A percentile compares a stretch with the other conserved stretches of the same genome.
phyloP scores from a whole-genome alignment of 768 basidiomycete species.

The Infundibulicybe gibba region DNA sequence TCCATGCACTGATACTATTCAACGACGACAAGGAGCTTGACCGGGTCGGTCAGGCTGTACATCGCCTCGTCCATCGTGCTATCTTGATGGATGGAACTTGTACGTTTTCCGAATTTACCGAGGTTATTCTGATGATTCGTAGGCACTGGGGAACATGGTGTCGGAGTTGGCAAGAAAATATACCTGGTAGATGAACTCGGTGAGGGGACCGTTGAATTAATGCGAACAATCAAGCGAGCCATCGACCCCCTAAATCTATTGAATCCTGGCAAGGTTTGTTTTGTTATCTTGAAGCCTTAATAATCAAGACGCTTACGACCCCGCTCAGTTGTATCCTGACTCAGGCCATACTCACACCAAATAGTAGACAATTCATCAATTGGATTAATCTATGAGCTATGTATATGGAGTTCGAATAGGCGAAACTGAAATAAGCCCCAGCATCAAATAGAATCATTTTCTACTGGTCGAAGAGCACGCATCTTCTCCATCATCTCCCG shows the following conservation, averaged over 20 bases:
- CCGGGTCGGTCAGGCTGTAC: conserved; percentile 54
- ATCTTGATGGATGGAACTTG: conserved; percentile 76
- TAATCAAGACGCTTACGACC: no score
- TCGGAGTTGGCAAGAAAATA: conserved; percentile 83
- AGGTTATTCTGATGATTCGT: conserved; percentile 1
- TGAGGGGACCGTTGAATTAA: conserved; percentile 72
- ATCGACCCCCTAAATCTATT: conserved; percentile 80
- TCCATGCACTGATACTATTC: conserved; percentile 56
- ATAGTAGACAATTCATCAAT: no score
- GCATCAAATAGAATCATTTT: conserved; percentile 16
- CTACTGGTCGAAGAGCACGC: conserved; percentile 49
- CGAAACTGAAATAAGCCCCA: conserved; percentile 2
- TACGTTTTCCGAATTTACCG: conserved; percentile 24
- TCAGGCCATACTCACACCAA: no score
- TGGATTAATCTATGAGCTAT: no score
- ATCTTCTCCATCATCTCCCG: conserved; percentile 71
- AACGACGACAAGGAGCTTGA: conserved; percentile 54
- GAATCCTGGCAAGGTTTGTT: conserved; percentile 76
- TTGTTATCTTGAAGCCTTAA: no score
- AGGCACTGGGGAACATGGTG: conserved; percentile 88
- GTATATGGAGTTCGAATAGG: neutral
- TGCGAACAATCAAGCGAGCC: conserved; percentile 80
- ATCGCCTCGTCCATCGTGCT: conserved; percentile 70
- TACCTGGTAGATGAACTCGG: conserved; percentile 86
- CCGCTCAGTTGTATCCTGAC: conserved; percentile 1